Conservation (phyloP, 129 eudicot genomes). For the sunflower (Helianthus annuus) region DNA sequence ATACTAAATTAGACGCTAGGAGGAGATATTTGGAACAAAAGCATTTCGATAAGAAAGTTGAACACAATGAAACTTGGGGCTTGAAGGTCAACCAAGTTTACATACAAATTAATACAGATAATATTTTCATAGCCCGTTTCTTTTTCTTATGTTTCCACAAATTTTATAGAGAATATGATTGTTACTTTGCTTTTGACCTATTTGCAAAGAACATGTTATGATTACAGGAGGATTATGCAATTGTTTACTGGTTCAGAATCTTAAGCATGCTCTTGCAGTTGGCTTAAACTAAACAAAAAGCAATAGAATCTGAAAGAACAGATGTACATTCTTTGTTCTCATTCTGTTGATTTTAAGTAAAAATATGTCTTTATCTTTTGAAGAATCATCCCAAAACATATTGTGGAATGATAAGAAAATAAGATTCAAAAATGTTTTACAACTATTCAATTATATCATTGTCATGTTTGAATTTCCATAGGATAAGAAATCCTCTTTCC, state of each 20-base stretch:
- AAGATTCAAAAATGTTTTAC: too few species aligned
- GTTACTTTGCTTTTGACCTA: conserved; percentile 3
- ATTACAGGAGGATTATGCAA: neutral
- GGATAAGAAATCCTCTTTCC: too few species aligned
- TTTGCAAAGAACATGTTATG: neutral
- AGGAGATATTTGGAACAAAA: neutral
- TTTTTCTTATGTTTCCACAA: neutral
- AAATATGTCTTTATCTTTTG: neutral
- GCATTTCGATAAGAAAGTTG: conserved; percentile 7
- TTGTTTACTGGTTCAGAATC: neutral
- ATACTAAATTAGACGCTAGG: neutral
- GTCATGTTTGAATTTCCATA: too few species aligned
- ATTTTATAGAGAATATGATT: neutral
- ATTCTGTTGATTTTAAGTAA: neutral
- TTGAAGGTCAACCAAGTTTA: neutral
- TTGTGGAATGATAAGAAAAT: too few species aligned
- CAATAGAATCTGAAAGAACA: neutral
- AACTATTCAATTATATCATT: too few species aligned
- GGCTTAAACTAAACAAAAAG: neutral
- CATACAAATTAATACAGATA: neutral
- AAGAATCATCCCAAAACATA: too few species aligned
- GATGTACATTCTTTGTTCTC: neutral
- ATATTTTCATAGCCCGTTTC: neutral
- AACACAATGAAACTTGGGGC: neutral
- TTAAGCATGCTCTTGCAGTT: conserved; percentile 5